Evolutionary conservation across 768 basidiomycete species (phyloP).

Genomic region (Pisolithus sp.): DNA sequence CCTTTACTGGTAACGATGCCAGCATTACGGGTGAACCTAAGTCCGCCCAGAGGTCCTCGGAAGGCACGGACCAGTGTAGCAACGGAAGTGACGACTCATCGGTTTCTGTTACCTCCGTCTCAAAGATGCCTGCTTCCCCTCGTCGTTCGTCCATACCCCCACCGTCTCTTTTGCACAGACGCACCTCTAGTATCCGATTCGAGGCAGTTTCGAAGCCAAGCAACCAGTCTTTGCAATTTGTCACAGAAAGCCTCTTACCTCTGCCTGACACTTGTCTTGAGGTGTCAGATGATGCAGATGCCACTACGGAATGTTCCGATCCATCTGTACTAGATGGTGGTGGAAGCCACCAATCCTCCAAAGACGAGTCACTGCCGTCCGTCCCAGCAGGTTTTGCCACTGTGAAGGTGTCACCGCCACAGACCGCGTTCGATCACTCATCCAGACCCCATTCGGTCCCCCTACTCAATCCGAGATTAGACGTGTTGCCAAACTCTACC

Average conservation of each 20-base stretch:
- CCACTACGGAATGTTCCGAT: not conserved
- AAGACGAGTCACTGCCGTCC: slow-evolving; percentile 15
- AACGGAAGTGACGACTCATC: slow-evolving; percentile 5
- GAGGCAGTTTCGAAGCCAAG: slow-evolving; percentile 5
- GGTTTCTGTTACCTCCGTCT: slow-evolving; percentile 3
- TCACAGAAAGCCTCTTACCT: not conserved
- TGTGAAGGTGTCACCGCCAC: not conserved
- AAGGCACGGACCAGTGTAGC: slow-evolving; percentile 6
- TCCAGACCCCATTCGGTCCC: not conserved
- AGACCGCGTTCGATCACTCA: not conserved
- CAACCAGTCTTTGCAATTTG: not conserved
- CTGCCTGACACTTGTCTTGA: slow-evolving; percentile 1
- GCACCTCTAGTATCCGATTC: slow-evolving; percentile 9
- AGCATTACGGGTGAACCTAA: slow-evolving; percentile 6
- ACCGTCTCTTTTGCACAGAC: slow-evolving; percentile 9
- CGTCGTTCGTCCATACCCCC: slow-evolving; percentile 14
- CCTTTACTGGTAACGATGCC: slow-evolving; percentile 3
- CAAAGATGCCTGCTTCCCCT: slow-evolving; percentile 14
- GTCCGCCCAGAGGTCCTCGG: not conserved
- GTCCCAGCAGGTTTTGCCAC: slow-evolving; percentile 15
- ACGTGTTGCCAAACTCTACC: slow-evolving; percentile 7
- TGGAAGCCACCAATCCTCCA: too few relatives aligned
- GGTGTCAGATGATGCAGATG: not conserved
- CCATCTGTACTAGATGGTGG: too few relatives aligned
- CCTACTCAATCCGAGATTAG: slow-evolving; percentile 5